A percentile compares a stretch with the other conserved stretches of the same genome.
These are phyloP conservation scores for Daldinia loculata DNA, from an alignment of 495 filamentous ascomycete genomes.

Conservation along the genomic window DNA sequence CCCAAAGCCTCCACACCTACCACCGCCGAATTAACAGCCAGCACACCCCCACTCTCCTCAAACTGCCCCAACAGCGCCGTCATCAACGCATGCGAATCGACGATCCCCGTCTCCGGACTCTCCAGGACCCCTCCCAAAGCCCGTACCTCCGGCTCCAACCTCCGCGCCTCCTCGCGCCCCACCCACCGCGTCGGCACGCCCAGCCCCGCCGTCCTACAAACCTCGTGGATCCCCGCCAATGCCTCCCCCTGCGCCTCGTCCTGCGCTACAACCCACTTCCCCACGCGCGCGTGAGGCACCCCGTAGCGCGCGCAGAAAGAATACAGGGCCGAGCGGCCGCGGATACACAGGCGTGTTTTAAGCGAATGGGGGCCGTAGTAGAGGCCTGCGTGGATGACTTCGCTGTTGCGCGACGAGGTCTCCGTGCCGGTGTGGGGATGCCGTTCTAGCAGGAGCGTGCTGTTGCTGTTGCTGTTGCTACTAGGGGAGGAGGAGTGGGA, in stretches of 20 bases:
- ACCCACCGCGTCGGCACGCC: slow-evolving; percentile 78
- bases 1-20: slow-evolving; percentile 63
- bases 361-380: slow-evolving; percentile 83
- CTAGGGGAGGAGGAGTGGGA: slow-evolving; percentile 32
- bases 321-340: slow-evolving; percentile 80
- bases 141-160: slow-evolving; percentile 76
- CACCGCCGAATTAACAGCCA: slow-evolving; percentile 72
- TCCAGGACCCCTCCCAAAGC: slow-evolving; percentile 81
- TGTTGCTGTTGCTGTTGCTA: slow-evolving; percentile 20
- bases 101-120: slow-evolving; percentile 84
- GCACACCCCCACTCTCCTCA: slow-evolving; percentile 77
- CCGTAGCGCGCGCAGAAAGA: slow-evolving; percentile 70
- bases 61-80: slow-evolving; percentile 75
- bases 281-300: slow-evolving; percentile 77
- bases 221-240: slow-evolving; percentile 70
- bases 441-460: slow-evolving; percentile 83
- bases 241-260: slow-evolving; percentile 70
- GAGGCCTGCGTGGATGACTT: slow-evolving; percentile 95
- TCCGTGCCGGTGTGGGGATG: slow-evolving; percentile 83
- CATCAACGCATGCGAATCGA: slow-evolving; percentile 90
- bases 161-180: slow-evolving; percentile 63
- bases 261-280: slow-evolving; percentile 97
- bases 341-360: slow-evolving; percentile 85
- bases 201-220: slow-evolving; percentile 54
- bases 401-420: slow-evolving; percentile 92